Base-by-base conservation (phyloP, 805 yeast species). In the Wickerhamiella occidentalis region DNA sequence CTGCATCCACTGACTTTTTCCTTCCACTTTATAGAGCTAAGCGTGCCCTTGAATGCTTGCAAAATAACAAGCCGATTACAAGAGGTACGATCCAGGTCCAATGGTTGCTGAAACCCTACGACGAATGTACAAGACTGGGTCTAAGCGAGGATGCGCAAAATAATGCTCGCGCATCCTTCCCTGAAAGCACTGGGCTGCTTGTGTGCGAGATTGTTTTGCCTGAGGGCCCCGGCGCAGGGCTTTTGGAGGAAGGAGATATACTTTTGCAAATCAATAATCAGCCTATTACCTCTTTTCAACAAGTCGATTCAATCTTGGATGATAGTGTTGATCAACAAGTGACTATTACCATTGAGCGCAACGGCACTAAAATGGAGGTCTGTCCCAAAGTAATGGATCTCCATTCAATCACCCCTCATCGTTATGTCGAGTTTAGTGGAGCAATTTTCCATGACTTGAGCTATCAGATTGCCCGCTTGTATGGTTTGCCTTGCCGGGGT, bases 11-110 rank as follows among this genome's bases (percentile, higher is more conserved):
- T 0, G 96, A 88, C 67, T 88, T 85, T 68, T 88, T 88, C 61
- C 66, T 88, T 46, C 96, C 96, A 0, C 77, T 88, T 6, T 80
- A 79, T 64, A 72, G 96, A 61, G 94, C 88, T 1, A 66, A 77
- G 53, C 76, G 96, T 55, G 95, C 96, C 0, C 72, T 88, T 55
- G 68, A 69, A 52, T 85, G 95, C 58, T 66, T 87, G 21, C 94
- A 84, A 63, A 58, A 65, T 2, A 60, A 65, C 0, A 51, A 63
- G 42, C 78, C 80, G 1, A 78, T 88, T 37, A 78, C 94, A 0
- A 76, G 96, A 67, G 96, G 96, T 54, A 87, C 94, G 1, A 84
- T 88, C 50, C 96, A 88, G 66, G 85, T 81, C 2, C 94, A 85
- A 58, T 88, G 95, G 95, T 65, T 75, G 43, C 68, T 87, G 55